Evolutionary conservation across 208 protist genomes (phyloP).

Genomic region (Phytomonas sp.): DNA sequence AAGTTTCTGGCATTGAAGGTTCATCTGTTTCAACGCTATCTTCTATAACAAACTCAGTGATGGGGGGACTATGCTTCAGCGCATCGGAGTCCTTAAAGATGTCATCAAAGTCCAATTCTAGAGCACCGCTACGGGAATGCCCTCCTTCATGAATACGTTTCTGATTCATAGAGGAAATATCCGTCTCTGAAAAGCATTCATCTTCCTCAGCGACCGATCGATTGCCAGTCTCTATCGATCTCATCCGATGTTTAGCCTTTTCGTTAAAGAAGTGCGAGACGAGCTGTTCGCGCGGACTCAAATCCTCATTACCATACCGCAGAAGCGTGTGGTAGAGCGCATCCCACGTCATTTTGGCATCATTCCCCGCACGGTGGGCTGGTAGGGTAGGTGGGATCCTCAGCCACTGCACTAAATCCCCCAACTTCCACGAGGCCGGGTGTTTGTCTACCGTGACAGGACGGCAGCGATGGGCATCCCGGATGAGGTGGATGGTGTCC

Average conservation of each 20-base stretch:
- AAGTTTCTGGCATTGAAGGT: neutral
- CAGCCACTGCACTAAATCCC: conserved; percentile 81
- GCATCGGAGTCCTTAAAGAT: conserved; percentile 34
- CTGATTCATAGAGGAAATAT: neutral
- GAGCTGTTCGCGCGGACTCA: conserved; percentile 84
- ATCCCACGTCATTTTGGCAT: conserved; percentile 88
- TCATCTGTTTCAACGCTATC: conserved; percentile 2
- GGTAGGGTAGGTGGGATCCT: conserved; percentile 58
- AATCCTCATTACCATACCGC: conserved; percentile 80
- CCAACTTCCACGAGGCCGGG: conserved; percentile 76
- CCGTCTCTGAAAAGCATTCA: conserved; percentile 1
- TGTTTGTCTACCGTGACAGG: conserved; percentile 86
- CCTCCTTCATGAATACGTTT: neutral
- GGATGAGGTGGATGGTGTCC: conserved; percentile 83
- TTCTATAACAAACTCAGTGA: conserved; percentile 27
- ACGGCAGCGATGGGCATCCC: conserved; percentile 76
- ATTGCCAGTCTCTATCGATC: neutral
- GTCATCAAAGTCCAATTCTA: conserved; percentile 77
- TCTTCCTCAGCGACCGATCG: neutral
- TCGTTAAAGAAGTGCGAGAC: conserved; percentile 81
- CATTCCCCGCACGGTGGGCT: conserved; percentile 78
- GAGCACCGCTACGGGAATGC: conserved; percentile 8
- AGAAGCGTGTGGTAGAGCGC: conserved; percentile 81
- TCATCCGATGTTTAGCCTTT: conserved; percentile 59
- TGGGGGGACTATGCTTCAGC: conserved; percentile 1